Base-by-base conservation (phyloP, 2,329 filamentous ascomycete species). In the Fusarium buharicum region DNA sequence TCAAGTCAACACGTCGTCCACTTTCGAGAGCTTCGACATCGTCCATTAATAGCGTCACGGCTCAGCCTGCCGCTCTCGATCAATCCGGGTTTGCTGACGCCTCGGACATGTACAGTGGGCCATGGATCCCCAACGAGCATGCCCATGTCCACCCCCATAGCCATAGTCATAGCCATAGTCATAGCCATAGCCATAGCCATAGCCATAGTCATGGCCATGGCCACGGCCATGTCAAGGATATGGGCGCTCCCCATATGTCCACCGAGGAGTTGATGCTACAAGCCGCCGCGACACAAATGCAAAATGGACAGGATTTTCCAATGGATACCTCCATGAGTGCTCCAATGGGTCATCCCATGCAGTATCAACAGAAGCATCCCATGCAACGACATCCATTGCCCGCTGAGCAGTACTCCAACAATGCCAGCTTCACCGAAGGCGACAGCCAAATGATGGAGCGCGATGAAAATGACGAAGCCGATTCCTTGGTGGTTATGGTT, bases 361-460 rank as follows among this genome's bases (percentile, higher is more conserved):
- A 75, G 7, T 81, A 79, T 50, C 78, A 81, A 37, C 76, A 77
- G 20, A 73, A 73, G 14, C 76, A 75, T 45, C 70, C 62, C n/a
- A 74, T 77, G 62, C 69, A 75, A 27, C 77, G 83, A 16, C 84
- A 86, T 62, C 80, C 83, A 14, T 73, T 86, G n/a, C 79, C 83
- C 7, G 75, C 76, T 46, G 85, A 88, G 37, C 79, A 81, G 33
- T 87, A 82, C 66, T 77, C 75, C 31, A 76, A 76, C 37, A 82
- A 81, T 63, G 76, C 77, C 59, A 86, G 81, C 72, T 87, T 86
- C 66, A 81, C 80, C 27, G 85, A 88, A 55, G 77, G 74, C 28
- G 85, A 88, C 49, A 83, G 81, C 65, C 85, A 88, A 67, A 79
- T 88, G 77, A 71, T 87, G 66, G 86, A 87, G 52, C 81, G 83